These are phyloP conservation scores for Jacaranda mimosifolia DNA, from an alignment of 257 asterid genomes.

Conservation along the genomic window DNA sequence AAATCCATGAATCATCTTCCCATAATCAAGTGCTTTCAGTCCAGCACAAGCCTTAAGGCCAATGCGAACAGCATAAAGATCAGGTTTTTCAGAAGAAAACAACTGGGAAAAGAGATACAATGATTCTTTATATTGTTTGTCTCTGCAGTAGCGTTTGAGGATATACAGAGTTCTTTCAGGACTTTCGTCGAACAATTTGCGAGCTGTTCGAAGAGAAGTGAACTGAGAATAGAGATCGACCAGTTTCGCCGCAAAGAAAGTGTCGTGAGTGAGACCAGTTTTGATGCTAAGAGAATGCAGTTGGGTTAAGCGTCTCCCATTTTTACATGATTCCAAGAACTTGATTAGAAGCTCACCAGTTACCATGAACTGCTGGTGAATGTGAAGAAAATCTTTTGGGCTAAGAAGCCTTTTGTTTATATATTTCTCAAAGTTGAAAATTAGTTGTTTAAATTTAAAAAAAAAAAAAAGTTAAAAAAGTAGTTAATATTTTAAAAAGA, in stretches of 20 bases:
- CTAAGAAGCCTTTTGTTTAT: too few relatives aligned
- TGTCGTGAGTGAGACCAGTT: slow-evolving; percentile 43
- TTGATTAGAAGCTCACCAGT: slow-evolving; percentile 43
- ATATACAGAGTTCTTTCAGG: slow-evolving; percentile 45
- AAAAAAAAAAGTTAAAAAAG: too few relatives aligned
- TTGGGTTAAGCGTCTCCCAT: slow-evolving; percentile 48
- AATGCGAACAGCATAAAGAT: slow-evolving; percentile 50
- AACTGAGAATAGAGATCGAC: slow-evolving; percentile 34
- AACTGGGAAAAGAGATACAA: slow-evolving; percentile 50
- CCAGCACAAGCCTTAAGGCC: slow-evolving; percentile 74
- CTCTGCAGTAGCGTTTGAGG: slow-evolving; percentile 50
- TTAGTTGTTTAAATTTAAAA: too few relatives aligned
- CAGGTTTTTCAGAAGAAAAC: slow-evolving; percentile 50
- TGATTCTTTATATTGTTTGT: slow-evolving; percentile 50
- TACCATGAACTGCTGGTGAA: slow-evolving; percentile 35
- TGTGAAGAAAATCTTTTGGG: background rate
- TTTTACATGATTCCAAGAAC: slow-evolving; percentile 54
- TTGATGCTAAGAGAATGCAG: slow-evolving; percentile 56
- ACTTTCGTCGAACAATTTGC: slow-evolving; percentile 82
- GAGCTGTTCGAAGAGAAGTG: slow-evolving; percentile 31
- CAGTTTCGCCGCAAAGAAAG: slow-evolving; percentile 47
- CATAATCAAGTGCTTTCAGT: slow-evolving; percentile 50
- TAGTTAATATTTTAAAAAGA: too few relatives aligned
- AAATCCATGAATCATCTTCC: slow-evolving; percentile 66
- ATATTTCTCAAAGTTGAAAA: too few relatives aligned